phyloP scores from a whole-genome alignment of 176 grass and related monocot genomes.

The Oryza glumipatula region DNA sequence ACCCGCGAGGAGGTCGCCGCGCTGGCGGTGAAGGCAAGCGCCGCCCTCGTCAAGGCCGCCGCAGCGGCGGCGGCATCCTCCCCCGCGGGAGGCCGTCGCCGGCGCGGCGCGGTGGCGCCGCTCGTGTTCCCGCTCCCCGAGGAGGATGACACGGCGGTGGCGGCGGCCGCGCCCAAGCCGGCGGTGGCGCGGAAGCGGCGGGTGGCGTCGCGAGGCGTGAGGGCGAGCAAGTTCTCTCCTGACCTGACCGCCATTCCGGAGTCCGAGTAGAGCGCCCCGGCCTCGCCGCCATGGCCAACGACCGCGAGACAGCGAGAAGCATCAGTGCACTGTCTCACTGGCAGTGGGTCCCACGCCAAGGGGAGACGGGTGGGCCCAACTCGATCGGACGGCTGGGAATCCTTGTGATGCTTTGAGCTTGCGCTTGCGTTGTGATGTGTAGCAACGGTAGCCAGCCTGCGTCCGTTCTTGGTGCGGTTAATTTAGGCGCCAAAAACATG shows the following conservation, averaged over 20 bases:
- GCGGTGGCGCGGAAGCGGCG: slow-evolving; percentile 20
- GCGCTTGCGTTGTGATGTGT: neutral
- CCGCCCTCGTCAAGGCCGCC: slow-evolving; percentile 46
- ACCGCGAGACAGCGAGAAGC: neutral
- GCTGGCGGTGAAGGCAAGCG: slow-evolving; percentile 72
- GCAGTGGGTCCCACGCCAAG: neutral
- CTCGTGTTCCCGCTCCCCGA: slow-evolving; percentile 63
- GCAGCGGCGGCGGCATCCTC: neutral
- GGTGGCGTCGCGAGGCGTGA: slow-evolving; percentile 26
- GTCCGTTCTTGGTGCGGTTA: slow-evolving; percentile 30
- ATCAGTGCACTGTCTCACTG: neutral
- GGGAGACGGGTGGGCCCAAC: neutral
- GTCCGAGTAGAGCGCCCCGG: slow-evolving; percentile 6
- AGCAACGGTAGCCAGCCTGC: neutral
- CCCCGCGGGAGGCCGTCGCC: slow-evolving; percentile 14
- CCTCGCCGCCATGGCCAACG: neutral
- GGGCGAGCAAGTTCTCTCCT: slow-evolving; percentile 55
- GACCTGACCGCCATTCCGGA: slow-evolving; percentile 70
- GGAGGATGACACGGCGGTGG: slow-evolving; percentile 30
- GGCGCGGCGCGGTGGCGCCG: slow-evolving; percentile 54
- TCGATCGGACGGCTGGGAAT: slow-evolving; percentile 14
- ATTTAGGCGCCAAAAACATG: slow-evolving; percentile 25
- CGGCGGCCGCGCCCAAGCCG: neutral
- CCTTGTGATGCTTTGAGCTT: neutral
- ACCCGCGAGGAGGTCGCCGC: slow-evolving; percentile 64